These are phyloP conservation scores for Penicillium decumbens DNA, from an alignment of 2,329 filamentous ascomycete genomes.

Conservation along the genomic window DNA sequence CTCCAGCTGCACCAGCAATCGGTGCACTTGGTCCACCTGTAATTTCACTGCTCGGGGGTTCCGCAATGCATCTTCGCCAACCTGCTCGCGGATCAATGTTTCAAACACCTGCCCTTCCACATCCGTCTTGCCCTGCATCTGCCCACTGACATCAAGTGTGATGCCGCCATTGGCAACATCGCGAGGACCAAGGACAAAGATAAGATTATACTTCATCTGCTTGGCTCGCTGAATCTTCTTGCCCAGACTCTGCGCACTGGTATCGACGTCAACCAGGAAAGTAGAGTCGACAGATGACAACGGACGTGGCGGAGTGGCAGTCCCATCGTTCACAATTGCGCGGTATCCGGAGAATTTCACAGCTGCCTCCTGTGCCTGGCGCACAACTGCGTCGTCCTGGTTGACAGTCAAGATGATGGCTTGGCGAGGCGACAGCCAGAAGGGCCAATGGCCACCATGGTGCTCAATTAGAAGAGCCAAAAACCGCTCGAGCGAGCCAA, in stretches of 20 bases:
- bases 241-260: conserved; percentile 56
- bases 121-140: conserved; percentile 41
- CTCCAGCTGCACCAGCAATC: conserved; percentile 36
- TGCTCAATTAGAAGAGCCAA: conserved; percentile 82
- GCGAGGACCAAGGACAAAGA: conserved; percentile 66
- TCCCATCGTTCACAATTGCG: conserved; percentile 22
- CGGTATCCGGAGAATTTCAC: conserved; percentile 46
- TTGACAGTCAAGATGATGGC: conserved; percentile 70
- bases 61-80: conserved; percentile 28
- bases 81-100: conserved; percentile 21
- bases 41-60: conserved; percentile 37
- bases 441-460: conserved; percentile 74
- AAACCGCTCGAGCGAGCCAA: conserved; percentile 78
- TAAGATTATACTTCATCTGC: conserved; percentile 65
- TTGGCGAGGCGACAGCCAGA: conserved; percentile 82
- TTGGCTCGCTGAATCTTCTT: conserved; percentile 72
- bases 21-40: conserved; percentile 36
- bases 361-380: conserved; percentile 49
- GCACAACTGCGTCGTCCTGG: conserved; percentile 43
- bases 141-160: conserved; percentile 39
- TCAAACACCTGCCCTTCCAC: conserved; percentile 26
- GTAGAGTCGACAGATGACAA: conserved; percentile 54
- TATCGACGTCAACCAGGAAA: conserved; percentile 67
- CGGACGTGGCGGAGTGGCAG: conserved; percentile 29
- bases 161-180: conserved; percentile 60